Base-by-base conservation (phyloP, 176 grass and related monocot species). In the Pontederia crassipes region DNA sequence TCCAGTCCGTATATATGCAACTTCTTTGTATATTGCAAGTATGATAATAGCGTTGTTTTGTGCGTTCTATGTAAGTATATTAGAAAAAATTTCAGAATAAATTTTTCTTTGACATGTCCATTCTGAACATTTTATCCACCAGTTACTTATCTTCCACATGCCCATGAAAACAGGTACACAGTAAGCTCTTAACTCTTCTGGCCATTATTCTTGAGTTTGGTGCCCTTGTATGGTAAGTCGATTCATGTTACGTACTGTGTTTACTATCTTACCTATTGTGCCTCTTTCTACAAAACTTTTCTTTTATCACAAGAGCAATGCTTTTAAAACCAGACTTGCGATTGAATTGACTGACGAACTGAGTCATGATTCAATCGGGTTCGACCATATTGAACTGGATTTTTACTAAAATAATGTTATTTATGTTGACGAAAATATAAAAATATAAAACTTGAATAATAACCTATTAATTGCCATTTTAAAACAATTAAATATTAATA, bases 1-100 rank as follows among this genome's bases (percentile, higher is more conserved):
- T 98, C 86, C 93, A 28, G 84, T 86, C 48, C 82, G 93, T 16
- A 92, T 98, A 80, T 98, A 98, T 74, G 84, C 93, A n/a, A 98
- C 93, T 72, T 88, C 93, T 16, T 58, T 86, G 71, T 98, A 86
- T 71, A 98, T 85, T 81, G 87, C 93, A 61, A 98, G 87, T 74
- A 86, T 98, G 61, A 89, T 98, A 69, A 56, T 98, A 55, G 66
- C 93, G 50, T 79, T 98, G 18, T 98, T 98, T 67, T 92, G 81
- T 1, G 93, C 93, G 62, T 74, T 98, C 11, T 86, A 79, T 67
- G 93, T 98, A 83, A 98, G 93, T 81, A 75, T 78, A 57, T 58
- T 17, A 11, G 45, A 56, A 14, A 12, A 20, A 11, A 17, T 65
- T 47, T 20, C 46, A 13, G 13, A 24, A 2, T 60, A 12, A 46